Evolutionary conservation across 2,329 filamentous ascomycete species (phyloP), one percentile per base, ranked within the genome.

Genomic region (Teratosphaeria gauchensis): DNA sequence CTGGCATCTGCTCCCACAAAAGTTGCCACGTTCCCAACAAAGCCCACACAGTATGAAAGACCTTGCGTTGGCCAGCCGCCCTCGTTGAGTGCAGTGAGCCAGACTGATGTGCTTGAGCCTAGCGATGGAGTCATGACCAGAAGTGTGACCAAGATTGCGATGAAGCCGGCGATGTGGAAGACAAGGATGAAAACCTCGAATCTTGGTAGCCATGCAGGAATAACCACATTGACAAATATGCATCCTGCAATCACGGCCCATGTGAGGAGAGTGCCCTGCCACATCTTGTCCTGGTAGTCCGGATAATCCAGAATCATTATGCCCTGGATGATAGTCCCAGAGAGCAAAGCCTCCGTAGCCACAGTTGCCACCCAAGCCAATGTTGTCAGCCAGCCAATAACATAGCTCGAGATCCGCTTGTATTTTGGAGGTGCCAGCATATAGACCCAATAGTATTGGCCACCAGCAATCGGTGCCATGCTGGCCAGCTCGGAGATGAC

Each of bases 121-220:
- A 67, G 48, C 12, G 54, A 51, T 8, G 68, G 66, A 8, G 71
- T 57, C 67, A 70, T 66, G 42, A 67, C 67, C 59, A 63, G 61
- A 8, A 82, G 65, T 0, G 78, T 77, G 21, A 78, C 75, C 9
- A 83, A 62, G 54, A 82, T 78, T 0, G 77, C 80, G 54, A 82
- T 77, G 68, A 82, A 82, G 7, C 80, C 80, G 8, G 78, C 68
- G 11, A 82, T 71, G 59, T 83, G 80, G 21, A 82, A 63, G 52
- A 72, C 67, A n/a, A 72, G 59, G 35, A 72, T 70, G 55, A 73
- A 67, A 0, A 77, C 76, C 65, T 84, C 81, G 51, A 73, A 71
- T 35, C 61, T 62, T 1, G 70, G 71, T 4, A 72, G 64, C 62
- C 63, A 69, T 12, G 71, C 74, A 56, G 80, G 76, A 64, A 81